A percentile compares a stretch with the other conserved stretches of the same genome.
These are phyloP conservation scores for Suillus brevipes DNA, from an alignment of 768 basidiomycete species.

Conservation along the genomic window DNA sequence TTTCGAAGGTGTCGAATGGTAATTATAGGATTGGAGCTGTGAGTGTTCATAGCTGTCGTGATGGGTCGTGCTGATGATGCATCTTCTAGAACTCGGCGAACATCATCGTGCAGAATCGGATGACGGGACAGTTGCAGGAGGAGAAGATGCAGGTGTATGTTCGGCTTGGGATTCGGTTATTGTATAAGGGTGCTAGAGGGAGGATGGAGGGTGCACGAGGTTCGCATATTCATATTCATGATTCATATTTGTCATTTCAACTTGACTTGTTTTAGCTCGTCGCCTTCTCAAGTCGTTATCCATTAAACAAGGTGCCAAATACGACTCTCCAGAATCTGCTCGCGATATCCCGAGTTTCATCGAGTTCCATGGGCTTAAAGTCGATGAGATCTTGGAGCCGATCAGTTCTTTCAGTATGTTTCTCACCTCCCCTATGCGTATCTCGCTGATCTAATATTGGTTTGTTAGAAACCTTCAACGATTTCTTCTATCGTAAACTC, in stretches of 20 bases:
- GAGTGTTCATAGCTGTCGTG: slow-evolving; percentile 28
- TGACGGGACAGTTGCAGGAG: slow-evolving; percentile 90
- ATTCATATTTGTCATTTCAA: background rate
- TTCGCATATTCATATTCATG: slow-evolving; percentile 33
- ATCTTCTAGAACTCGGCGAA: slow-evolving; percentile 84
- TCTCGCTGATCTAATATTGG: background rate
- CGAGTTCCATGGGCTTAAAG: slow-evolving; percentile 83
- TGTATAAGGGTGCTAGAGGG: slow-evolving; percentile 90
- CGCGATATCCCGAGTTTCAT: slow-evolving; percentile 86
- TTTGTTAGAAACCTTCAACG: slow-evolving; percentile 79
- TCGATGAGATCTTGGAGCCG: slow-evolving; percentile 82
- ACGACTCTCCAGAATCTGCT: slow-evolving; percentile 82
- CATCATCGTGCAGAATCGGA: slow-evolving; percentile 94
- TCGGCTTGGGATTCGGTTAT: slow-evolving; percentile 83
- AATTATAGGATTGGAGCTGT: slow-evolving; percentile 90
- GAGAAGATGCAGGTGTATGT: slow-evolving; percentile 99
- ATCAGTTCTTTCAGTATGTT: slow-evolving; percentile 77
- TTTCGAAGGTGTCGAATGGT: slow-evolving; percentile 83
- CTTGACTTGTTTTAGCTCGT: slow-evolving; percentile 50
- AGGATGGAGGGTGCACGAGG: slow-evolving; percentile 89
- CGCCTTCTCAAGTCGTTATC: slow-evolving; percentile 86
- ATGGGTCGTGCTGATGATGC: slow-evolving; percentile 3
- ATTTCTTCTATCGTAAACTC: slow-evolving; percentile 91
- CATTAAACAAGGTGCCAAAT: slow-evolving; percentile 93
- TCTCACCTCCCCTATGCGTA: slow-evolving; percentile 7